These are phyloP conservation scores for Microsporum canis DNA, from an alignment of 2,329 filamentous ascomycete species.

Conservation along the genomic window DNA sequence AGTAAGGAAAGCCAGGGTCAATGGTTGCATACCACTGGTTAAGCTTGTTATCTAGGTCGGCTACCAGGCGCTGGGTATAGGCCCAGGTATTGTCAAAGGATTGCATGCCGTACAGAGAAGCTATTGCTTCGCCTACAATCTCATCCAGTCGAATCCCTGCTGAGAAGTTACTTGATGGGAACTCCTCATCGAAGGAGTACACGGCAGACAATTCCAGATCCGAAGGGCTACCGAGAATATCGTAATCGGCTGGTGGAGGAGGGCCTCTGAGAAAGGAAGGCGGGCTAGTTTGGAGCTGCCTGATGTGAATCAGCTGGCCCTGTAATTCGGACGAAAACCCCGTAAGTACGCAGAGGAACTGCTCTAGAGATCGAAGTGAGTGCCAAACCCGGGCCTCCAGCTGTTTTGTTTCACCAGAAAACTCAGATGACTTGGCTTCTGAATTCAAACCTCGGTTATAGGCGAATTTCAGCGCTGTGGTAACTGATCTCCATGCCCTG, in stretches of 20 bases:
- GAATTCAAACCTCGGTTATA: constrained; percentile 28
- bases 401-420: constrained; percentile 23
- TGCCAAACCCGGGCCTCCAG: constrained; percentile 30
- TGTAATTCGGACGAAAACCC: constrained; percentile 27
- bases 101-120: constrained; percentile 23
- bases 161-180: constrained; percentile 7
- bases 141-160: constrained; percentile 13
- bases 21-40: constrained; percentile 24
- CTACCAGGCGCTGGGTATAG: constrained; percentile 23
- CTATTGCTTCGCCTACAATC: constrained; percentile 23
- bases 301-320: constrained; percentile 22
- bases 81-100: constrained; percentile 25
- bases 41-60: constrained; percentile 21
- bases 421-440: constrained; percentile 22
- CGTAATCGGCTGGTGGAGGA: background rate
- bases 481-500: constrained; percentile 29
- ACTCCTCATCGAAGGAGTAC: background rate
- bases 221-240: background rate
- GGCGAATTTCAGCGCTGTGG: constrained; percentile 27
- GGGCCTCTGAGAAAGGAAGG: constrained; percentile 12
- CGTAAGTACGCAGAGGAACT: constrained; percentile 26
- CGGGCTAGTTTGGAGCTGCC: constrained; percentile 21
- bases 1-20: constrained; percentile 14
- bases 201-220: background rate
- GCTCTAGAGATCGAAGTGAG: constrained; percentile 29